Evolutionary conservation across 129 eudicot genomes (phyloP), one percentile per base, ranked within the genome.

Genomic region (Flaveria brownii): DNA sequence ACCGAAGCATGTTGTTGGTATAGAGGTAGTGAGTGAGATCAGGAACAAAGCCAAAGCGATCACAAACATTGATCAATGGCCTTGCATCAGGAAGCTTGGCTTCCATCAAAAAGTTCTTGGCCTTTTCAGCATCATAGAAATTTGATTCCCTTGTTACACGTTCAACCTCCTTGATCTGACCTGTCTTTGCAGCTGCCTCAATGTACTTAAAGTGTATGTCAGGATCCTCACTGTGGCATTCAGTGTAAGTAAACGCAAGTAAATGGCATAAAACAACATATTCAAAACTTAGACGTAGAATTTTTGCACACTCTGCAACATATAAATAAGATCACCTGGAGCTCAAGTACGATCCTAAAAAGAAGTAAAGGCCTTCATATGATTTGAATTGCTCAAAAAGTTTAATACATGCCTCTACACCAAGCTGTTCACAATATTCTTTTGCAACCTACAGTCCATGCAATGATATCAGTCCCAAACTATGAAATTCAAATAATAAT

Each of bases 41-140:
- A 0, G 98, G 98, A 73, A 93, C 98, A 78, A 90, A 93, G 71
- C 97, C 97, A 78, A 90, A 91, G 56, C 99, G 96, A 43, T 95
- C 99, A 70, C 99, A 95, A 57, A 95, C 99, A 77, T 95, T 95
- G 76, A 95, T 95, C 60, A 95, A 84, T 2, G 99, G 99, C 30
- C 99, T 85, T 68, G 99, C 99, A 86, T 95, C 99, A 12, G 99
- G 99, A 83, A 95, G 99, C 79, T 95, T 95, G 74, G 96, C 97
- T 80, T 95, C 99, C 99, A 95, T 95, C 30, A 95, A 72, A 74
- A 95, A 95, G 82, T 91, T 95, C 71, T 95, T 95, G n/a, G 99
- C 87, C 73, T 95, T 95, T 71, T 95, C 99, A 47, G 99, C 85
- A 73, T 95, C 96, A 76, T 91, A 95, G 81, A 95, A 95, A 73